Percentiles rank a stretch among this genome's conserved stretches.
Evolutionary conservation across 345 rosid species (phyloP).

Genomic region (Rhodomyrtus tomentosa): DNA sequence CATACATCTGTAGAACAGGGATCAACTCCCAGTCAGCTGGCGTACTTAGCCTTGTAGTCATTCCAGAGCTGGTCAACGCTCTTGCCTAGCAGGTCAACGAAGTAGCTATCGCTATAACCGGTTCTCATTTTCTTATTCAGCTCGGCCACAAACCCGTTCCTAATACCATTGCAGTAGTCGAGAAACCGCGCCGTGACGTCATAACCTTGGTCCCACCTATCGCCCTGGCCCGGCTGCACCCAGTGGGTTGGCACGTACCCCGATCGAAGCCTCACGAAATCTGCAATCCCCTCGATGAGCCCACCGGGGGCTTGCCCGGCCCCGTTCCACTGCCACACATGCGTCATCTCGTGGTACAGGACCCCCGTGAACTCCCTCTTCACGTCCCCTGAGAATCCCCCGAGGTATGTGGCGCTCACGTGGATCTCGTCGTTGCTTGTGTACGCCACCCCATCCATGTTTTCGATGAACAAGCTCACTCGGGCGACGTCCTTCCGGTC

Average conservation of each 20-base stretch:
- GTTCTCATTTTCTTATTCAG: constrained; percentile 53
- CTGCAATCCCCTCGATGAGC: constrained; percentile 60
- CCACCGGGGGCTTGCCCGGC: constrained; percentile 32
- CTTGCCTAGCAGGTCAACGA: constrained; percentile 51
- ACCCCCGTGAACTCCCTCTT: constrained; percentile 42
- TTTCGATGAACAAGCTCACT: constrained; percentile 21
- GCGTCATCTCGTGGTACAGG: constrained; percentile 54
- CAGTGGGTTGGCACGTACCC: constrained; percentile 37
- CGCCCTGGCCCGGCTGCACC: constrained; percentile 52
- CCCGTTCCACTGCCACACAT: constrained; percentile 69
- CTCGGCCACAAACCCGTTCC: constrained; percentile 55
- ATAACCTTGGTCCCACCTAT: constrained; percentile 63
- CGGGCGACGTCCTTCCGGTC: constrained; percentile 10
- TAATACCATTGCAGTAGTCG: constrained; percentile 41
- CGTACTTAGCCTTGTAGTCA: constrained; percentile 60
- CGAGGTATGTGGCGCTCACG: constrained; percentile 17
- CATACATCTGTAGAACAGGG: not conserved
- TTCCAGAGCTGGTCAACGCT: constrained; percentile 54
- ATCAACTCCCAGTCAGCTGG: not conserved
- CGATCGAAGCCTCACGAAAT: constrained; percentile 54
- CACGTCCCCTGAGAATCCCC: constrained; percentile 21
- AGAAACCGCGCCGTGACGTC: constrained; percentile 60
- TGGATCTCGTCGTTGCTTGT: constrained; percentile 20
- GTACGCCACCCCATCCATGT: constrained; percentile 12
- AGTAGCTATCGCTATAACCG: constrained; percentile 30